Percentiles rank a stretch among this genome's conserved stretches.
phyloP scores from a whole-genome alignment of 2,329 filamentous ascomycete species.

The Coniochaeta prunicola region DNA sequence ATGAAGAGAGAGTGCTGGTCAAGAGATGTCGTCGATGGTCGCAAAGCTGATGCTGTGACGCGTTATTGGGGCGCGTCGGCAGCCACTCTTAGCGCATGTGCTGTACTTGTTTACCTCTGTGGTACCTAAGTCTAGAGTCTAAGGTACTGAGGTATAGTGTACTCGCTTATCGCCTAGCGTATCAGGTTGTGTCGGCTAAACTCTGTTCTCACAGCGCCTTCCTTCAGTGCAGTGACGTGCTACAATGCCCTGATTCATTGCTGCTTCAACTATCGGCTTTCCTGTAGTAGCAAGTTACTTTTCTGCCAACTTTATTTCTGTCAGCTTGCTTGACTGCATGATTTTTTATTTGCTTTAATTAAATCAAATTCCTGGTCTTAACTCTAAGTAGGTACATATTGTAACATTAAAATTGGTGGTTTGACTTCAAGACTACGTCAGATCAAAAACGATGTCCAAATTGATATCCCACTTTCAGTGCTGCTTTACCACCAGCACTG shows the following conservation, averaged over 20 bases:
- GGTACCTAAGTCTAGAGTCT: no score
- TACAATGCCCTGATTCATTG: background rate
- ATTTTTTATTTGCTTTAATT: background rate
- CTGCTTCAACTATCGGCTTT: background rate
- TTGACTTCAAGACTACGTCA: background rate
- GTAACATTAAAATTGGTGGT: no score
- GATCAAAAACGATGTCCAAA: background rate
- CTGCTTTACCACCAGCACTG: constrained; percentile 1
- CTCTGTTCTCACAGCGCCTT: background rate
- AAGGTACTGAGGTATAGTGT: background rate
- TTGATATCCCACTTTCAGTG: background rate
- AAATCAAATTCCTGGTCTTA: background rate
- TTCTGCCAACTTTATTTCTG: no score
- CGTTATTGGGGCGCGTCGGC: background rate
- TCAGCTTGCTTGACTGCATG: no score
- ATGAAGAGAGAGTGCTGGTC: background rate
- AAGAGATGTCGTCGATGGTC: background rate
- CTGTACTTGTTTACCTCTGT: background rate
- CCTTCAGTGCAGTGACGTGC: background rate
- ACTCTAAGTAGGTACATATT: no score
- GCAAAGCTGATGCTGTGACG: background rate
- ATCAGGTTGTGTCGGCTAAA: background rate
- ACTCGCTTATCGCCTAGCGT: background rate
- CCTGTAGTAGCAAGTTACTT: no score
- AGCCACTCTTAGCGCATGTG: background rate